Evolutionary conservation across 2,329 filamentous ascomycete species (phyloP), one percentile per base, ranked within the genome.

Genomic region (Cordyceps farinosa): DNA sequence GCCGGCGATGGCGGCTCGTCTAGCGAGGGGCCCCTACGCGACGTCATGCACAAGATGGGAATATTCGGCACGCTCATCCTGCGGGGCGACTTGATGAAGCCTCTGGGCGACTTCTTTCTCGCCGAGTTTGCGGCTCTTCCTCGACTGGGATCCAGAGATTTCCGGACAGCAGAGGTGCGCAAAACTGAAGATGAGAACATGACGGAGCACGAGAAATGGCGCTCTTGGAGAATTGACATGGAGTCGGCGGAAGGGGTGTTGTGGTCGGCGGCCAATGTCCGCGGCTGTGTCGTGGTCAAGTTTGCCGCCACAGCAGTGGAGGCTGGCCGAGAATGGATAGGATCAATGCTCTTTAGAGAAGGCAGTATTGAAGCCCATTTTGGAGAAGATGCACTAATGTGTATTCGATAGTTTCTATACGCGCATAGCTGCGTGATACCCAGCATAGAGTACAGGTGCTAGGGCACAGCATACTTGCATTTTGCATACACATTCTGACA

Each of bases 271-370:
- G 90, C 92, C 15, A 84, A 83, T 32, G 87, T 96, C 40, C 84
- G 92, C 60, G 89, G 91, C 4, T 97, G 94, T 71, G 89, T 95
- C 3, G 83, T 97, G 32, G 89, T 98, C 68, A 98, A 98, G 74
- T 96, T 98, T 73, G 92, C 91, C 1, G 91, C 93, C 1, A 83
- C 82, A 61, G 89, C 88, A 51, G 89, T 97, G 30, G 92, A 98
- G 74, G 89, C 88, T 32, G 92, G 89, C 4, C 86, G 90, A 67
- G 78, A 84, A 53, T 98, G 93, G 92, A 81, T 98, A 64, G 86
- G 87, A 10, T 82, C 81, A 7, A 90, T 97, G 84, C 78, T 97
- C 53, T 76, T 81, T 52, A 82, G 86, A 66, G 91, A 97, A 73
- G 90, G 90, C 1, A 93, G 85, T 66, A 80, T 97, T 10, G 77